phyloP scores from a whole-genome alignment of 257 asterid genomes.

The Handroanthus guayacan region DNA sequence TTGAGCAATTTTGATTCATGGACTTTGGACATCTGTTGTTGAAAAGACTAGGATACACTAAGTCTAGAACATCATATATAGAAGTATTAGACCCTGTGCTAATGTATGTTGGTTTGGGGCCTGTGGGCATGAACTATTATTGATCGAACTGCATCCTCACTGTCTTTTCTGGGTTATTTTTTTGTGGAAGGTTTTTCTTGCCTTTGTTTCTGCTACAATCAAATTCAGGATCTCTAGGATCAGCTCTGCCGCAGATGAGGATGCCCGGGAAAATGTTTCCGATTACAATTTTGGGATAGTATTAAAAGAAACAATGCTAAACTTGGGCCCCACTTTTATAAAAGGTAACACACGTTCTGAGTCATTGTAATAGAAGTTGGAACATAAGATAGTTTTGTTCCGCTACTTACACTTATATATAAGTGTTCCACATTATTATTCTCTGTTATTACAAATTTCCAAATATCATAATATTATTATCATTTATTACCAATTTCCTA shows the following conservation, averaged over 20 bases:
- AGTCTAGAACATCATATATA: neutral
- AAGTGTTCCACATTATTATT: slow-evolving; percentile 27
- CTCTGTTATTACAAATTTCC: slow-evolving; percentile 6
- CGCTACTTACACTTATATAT: slow-evolving; percentile 9
- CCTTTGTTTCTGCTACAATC: slow-evolving; percentile 81
- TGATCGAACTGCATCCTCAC: slow-evolving; percentile 42
- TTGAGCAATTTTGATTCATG: neutral
- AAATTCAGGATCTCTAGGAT: slow-evolving; percentile 68
- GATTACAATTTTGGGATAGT: slow-evolving; percentile 71
- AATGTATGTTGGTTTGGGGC: neutral
- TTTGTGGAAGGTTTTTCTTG: slow-evolving; percentile 76
- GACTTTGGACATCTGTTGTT: neutral
- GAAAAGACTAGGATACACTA: neutral
- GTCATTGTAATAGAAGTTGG: slow-evolving; percentile 14
- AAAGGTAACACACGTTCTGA: slow-evolving; percentile 60
- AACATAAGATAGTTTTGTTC: slow-evolving; percentile 19
- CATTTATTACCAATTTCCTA: slow-evolving; percentile 31
- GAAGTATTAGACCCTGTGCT: neutral
- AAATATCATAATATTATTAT: slow-evolving; percentile 22
- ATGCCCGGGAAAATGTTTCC: slow-evolving; percentile 53
- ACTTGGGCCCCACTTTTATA: slow-evolving; percentile 94
- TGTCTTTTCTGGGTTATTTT: slow-evolving; percentile 22
- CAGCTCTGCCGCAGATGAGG: slow-evolving; percentile 51
- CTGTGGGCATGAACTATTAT: slow-evolving; percentile 22
- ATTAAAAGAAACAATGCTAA: slow-evolving; percentile 85